Percentiles rank a stretch among this genome's conserved stretches.
phyloP scores from a whole-genome alignment of 2,329 filamentous ascomycete species.

The Colletotrichum endophyticum region DNA sequence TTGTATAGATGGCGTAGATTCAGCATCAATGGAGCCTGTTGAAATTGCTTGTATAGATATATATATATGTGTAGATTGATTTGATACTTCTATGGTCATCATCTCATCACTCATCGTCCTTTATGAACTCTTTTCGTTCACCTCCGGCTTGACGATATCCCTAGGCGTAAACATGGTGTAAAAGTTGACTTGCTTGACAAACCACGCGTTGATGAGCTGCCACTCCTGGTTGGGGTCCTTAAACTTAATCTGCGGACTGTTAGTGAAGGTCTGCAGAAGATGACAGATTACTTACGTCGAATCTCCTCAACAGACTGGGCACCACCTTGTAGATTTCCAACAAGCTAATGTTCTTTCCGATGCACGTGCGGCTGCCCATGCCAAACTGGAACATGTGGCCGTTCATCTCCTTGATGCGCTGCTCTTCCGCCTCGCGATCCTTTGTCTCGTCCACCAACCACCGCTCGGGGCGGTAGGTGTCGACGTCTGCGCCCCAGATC shows the following conservation, averaged over 20 bases:
- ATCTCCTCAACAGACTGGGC: constrained; percentile 65
- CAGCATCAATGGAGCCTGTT: background rate
- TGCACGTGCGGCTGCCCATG: constrained; percentile 73
- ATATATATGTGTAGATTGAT: background rate
- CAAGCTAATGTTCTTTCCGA: constrained; percentile 69
- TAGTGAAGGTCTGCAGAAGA: background rate
- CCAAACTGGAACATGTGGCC: constrained; percentile 77
- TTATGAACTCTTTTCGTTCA: background rate
- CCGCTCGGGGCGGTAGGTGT: constrained; percentile 71
- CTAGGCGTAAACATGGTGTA: constrained; percentile 48
- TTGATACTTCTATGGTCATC: background rate
- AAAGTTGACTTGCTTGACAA: constrained; percentile 66
- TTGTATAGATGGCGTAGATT: background rate
- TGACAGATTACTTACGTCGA: constrained; percentile 53
- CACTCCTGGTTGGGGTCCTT: constrained; percentile 60
- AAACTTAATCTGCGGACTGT: constrained; percentile 50
- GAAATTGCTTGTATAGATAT: background rate
- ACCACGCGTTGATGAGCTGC: constrained; percentile 66
- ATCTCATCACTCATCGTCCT: background rate
- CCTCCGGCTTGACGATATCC: constrained; percentile 43
- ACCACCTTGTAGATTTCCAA: constrained; percentile 70
- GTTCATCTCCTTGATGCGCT: constrained; percentile 69
- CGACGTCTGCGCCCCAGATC: constrained; percentile 72
- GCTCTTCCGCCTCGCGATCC: constrained; percentile 46
- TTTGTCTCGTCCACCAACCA: constrained; percentile 57